Evolutionary conservation across 371 early-diverging fungal genomes (phyloP).

Genomic region (Batrachochytrium dendrobatidis): DNA sequence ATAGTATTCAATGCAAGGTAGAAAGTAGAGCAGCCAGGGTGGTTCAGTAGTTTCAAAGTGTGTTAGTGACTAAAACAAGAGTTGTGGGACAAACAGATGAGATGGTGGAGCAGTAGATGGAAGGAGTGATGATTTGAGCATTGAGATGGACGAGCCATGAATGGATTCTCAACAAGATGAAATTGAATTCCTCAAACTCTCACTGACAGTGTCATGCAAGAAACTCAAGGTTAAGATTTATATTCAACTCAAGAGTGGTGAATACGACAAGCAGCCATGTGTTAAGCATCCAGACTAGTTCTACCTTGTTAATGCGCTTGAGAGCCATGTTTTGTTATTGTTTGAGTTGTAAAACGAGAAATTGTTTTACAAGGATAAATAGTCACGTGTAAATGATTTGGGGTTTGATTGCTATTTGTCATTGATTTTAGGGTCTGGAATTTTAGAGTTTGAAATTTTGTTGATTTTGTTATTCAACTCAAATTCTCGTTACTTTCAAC

Average conservation of each 20-base stretch:
- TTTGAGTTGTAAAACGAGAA: too few species aligned
- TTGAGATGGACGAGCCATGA: too few species aligned
- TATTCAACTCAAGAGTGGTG: not conserved
- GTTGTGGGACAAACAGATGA: not conserved
- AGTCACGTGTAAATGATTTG: too few species aligned
- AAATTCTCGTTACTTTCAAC: too few species aligned
- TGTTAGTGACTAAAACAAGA: not conserved
- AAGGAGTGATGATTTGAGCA: not conserved
- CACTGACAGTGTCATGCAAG: too few species aligned
- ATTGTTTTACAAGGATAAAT: too few species aligned
- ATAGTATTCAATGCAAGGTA: not conserved
- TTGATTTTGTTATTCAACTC: too few species aligned
- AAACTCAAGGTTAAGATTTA: not conserved
- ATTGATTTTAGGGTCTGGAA: too few species aligned
- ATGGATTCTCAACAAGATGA: not conserved
- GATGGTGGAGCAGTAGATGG: not conserved
- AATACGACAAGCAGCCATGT: not conserved
- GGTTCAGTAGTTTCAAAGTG: not conserved
- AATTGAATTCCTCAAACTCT: not conserved
- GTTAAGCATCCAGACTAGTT: not conserved
- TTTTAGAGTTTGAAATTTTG: too few species aligned
- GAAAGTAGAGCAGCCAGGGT: not conserved
- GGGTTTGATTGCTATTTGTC: too few species aligned
- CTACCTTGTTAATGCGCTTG: conserved; percentile 92
- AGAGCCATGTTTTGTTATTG: conserved; percentile 60